Base-by-base conservation (phyloP, 2,329 filamentous ascomycete genomes). In the Epichloe sibirici region DNA sequence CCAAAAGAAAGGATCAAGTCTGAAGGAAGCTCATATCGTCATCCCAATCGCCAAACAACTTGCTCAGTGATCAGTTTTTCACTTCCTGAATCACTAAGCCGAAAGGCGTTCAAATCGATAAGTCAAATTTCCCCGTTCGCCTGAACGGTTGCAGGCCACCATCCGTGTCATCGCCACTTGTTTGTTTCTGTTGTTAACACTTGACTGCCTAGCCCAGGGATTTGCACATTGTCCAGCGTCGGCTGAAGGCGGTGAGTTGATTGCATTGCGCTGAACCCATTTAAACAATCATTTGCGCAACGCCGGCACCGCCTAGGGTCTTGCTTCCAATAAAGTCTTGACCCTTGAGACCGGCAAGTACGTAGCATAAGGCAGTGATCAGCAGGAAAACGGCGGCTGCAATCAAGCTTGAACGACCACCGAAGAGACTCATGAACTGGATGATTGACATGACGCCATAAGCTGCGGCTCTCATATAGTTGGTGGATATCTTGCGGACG, bases 251-350 rank as follows among this genome's bases (percentile, higher is more conserved):
- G 17, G 48, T 38, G 5, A 40, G 28, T 25, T 40, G 31, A 21
- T 17, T 47, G 25, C 5, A 21, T 25, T 25, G 49, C n/a, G 7
- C 8, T 31, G 3, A 45, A 31, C 8, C 15, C 35, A 53, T 61
- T 74, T 76, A 95, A 65, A 97, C 90, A 71, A 97, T 96, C 91
- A 97, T 96, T 75, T 96, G 90, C 57, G 90, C 93, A 60, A 96
- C 86, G 50, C 91, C 91, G 60, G 88, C 85, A 51, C 93, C 93
- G 59, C 93, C 93, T 51, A 98, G 77, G 15, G 91, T 97, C 81
- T 97, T 97, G 78, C 90, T 96, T 56, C 87, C 87, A 59, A 90
- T 82, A 70, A 94, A 94, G 38, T 81, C 85, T 72, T 94, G 88
- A 55, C 86, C 85, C 76, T 88, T 91, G 68, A 91, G 56, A 42